phyloP scores from a whole-genome alignment of 352 stramenopile species.

The Globisporangium ultimum region DNA sequence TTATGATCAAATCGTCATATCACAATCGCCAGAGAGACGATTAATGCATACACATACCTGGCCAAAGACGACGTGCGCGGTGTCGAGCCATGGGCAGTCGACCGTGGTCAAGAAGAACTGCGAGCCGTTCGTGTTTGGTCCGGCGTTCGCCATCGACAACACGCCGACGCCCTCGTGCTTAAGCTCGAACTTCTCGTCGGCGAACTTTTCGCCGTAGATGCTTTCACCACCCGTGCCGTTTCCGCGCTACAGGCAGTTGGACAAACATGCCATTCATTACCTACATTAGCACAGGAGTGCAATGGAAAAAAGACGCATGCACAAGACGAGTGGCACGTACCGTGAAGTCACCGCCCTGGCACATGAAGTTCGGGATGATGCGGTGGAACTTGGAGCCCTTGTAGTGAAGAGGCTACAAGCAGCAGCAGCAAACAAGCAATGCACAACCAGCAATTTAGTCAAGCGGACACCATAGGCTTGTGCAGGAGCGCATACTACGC shows the following conservation, averaged over 20 bases:
- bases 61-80: conserved; percentile 92
- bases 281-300: conserved; percentile 9
- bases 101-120: conserved; percentile 98
- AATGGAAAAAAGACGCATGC: too few relatives aligned
- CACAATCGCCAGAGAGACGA: too few relatives aligned
- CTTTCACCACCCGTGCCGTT: conserved; percentile 88
- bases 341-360: conserved; percentile 97
- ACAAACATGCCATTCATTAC: conserved; percentile 1
- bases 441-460: not conserved
- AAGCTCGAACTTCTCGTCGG: conserved; percentile 95
- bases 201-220: conserved; percentile 95
- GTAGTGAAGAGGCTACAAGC: conserved; percentile 63
- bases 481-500: not conserved
- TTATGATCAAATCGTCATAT: too few relatives aligned
- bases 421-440: not conserved
- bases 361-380: conserved; percentile 94
- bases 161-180: conserved; percentile 89
- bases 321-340: conserved; percentile 32
- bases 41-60: conserved; percentile 42
- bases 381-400: conserved; percentile 91
- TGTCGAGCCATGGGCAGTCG: conserved; percentile 89
- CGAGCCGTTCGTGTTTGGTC: conserved; percentile 96
- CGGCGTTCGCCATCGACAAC: conserved; percentile 97
- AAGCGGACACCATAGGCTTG: not conserved
- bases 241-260: conserved; percentile 39